A percentile compares a stretch with the other conserved stretches of the same genome.
Conservation (phyloP, 352 stramenopile genomes). For the Blastocystis sp. region DNA sequence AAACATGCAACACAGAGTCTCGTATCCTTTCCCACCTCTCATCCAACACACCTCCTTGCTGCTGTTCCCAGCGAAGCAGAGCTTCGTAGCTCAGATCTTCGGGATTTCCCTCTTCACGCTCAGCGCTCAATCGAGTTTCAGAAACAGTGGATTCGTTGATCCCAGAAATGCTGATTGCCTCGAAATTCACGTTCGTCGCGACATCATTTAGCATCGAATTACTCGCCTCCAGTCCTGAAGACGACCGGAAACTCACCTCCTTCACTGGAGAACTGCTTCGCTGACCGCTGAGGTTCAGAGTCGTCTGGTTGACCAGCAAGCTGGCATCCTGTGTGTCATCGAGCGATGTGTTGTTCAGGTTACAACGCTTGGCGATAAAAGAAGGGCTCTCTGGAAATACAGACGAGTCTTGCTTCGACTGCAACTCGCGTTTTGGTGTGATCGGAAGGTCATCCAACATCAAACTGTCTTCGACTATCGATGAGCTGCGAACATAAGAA, state of each 20-base stretch:
- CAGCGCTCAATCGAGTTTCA: neutral
- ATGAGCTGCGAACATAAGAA: neutral
- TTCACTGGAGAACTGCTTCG: neutral
- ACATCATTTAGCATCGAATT: neutral
- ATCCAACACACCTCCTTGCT: constrained; percentile 36
- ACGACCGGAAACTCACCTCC: neutral
- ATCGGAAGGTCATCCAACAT: neutral
- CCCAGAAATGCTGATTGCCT: neutral
- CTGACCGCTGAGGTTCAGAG: constrained; percentile 10
- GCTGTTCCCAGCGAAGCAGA: constrained; percentile 14
- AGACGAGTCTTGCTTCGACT: neutral
- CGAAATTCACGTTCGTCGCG: neutral
- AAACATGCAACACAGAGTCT: neutral
- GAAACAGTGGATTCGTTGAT: neutral
- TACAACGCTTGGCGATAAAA: neutral
- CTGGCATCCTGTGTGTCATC: constrained; percentile 19
- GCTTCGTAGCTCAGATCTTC: constrained; percentile 27
- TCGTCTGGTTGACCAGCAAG: neutral
- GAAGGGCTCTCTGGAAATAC: neutral
- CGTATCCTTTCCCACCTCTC: neutral
- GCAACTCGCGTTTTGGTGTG: neutral
- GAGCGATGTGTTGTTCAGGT: neutral
- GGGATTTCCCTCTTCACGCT: neutral
- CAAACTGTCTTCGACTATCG: constrained; percentile 24
- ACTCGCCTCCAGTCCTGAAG: neutral